Evolutionary conservation across 257 asterid species (phyloP).

Genomic region (Scutellaria galericulata): DNA sequence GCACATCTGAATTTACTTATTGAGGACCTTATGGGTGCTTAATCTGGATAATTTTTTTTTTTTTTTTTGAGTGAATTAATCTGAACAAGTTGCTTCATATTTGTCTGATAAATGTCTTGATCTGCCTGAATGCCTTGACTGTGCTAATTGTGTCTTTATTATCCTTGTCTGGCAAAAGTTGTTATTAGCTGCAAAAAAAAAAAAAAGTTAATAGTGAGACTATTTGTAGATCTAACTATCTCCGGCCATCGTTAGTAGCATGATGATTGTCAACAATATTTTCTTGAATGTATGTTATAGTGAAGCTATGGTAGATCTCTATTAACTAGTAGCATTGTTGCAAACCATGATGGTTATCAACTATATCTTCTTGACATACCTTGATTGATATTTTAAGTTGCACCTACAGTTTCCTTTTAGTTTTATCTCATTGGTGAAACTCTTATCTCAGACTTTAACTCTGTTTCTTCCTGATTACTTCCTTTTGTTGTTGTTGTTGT

Average conservation of each 20-base stretch:
- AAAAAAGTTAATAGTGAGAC: neutral
- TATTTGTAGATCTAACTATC: neutral
- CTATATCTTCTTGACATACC: conserved; percentile 24
- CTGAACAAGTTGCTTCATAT: neutral
- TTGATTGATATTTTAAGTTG: neutral
- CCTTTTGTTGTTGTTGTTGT: conserved; percentile 14
- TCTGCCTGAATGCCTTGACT: neutral
- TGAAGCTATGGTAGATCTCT: too few relatives aligned
- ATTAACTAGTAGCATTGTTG: neutral
- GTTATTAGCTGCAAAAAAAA: conserved; percentile 11
- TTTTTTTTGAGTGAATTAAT: too few relatives aligned
- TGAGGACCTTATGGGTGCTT: conserved; percentile 24
- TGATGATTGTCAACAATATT: neutral
- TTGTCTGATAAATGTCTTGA: conserved; percentile 17
- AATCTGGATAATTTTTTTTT: neutral
- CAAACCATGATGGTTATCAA: neutral
- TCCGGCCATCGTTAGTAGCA: neutral
- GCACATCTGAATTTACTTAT: conserved; percentile 3
- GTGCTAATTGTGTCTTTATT: conserved; percentile 5
- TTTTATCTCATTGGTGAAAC: conserved; percentile 11
- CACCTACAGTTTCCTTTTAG: conserved; percentile 17
- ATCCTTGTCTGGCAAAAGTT: neutral
- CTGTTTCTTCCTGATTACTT: conserved; percentile 36
- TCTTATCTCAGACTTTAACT: conserved; percentile 23
- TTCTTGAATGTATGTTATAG: neutral